Percentiles rank a stretch among this genome's conserved stretches.
These are phyloP conservation scores for Cubamyces lactineus DNA, from an alignment of 768 basidiomycete genomes.

Conservation along the genomic window DNA sequence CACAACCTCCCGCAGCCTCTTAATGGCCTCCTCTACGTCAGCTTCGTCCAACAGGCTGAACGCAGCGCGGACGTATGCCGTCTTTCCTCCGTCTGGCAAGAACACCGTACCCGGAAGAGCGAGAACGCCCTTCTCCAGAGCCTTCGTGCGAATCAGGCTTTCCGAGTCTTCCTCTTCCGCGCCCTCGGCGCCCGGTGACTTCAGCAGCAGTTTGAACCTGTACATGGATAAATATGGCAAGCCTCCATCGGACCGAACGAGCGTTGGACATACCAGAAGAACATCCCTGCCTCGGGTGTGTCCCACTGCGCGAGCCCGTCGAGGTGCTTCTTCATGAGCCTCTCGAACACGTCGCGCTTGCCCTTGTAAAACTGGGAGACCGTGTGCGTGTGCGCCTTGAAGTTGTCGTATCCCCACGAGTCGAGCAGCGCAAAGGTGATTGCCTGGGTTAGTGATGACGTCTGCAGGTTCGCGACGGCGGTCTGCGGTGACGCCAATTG, in stretches of 20 bases:
- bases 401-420: constrained; percentile 80
- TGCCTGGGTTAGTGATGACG: constrained; percentile 66
- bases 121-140: constrained; percentile 81
- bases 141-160: constrained; percentile 70
- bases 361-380: constrained; percentile 75
- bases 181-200: constrained; percentile 43
- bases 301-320: constrained; percentile 75
- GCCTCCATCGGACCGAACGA: not conserved
- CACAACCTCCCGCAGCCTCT: constrained; percentile 49
- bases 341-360: constrained; percentile 81
- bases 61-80: constrained; percentile 81
- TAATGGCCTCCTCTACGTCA: constrained; percentile 76
- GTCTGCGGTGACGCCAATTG: constrained; percentile 49
- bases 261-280: constrained; percentile 69
- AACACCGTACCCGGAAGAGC: constrained; percentile 89
- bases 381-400: constrained; percentile 65
- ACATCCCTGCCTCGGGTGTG: constrained; percentile 82
- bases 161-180: constrained; percentile 49
- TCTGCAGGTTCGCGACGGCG: constrained; percentile 67
- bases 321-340: constrained; percentile 74
- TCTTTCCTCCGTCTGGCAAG: constrained; percentile 70
- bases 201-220: constrained; percentile 75
- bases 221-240: not conserved
- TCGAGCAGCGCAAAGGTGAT: constrained; percentile 62
- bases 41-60: constrained; percentile 74